Percentiles rank a stretch among this genome's conserved stretches.
Evolutionary conservation across 768 basidiomycete species (phyloP).

Genomic region (Leccinum rimulosum): DNA sequence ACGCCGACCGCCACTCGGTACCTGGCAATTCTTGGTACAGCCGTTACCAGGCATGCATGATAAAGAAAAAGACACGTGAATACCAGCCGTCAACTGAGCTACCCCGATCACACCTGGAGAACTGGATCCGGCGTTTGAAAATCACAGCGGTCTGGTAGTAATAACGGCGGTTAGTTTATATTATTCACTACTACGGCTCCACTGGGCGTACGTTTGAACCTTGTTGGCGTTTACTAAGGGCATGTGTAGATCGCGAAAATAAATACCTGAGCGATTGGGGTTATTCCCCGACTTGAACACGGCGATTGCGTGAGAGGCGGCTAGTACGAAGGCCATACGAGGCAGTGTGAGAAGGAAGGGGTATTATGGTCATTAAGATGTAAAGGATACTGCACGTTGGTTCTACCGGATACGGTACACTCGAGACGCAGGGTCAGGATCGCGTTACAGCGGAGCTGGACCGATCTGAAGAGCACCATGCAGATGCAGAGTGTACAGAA

Average conservation of each 20-base stretch:
- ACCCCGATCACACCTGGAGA: conserved; percentile 26
- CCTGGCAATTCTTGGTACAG: conserved; percentile 33
- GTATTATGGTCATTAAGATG: conserved; percentile 9
- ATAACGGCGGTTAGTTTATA: conserved; percentile 17
- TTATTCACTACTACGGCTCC: conserved; percentile 8
- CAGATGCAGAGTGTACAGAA: conserved; percentile 33
- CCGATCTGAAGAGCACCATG: conserved; percentile 32
- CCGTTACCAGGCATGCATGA: conserved; percentile 34
- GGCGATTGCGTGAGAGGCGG: conserved; percentile 27
- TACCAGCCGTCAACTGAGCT: conserved; percentile 20
- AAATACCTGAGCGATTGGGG: conserved; percentile 34
- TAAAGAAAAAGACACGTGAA: conserved; percentile 16
- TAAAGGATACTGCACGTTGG: conserved; percentile 34
- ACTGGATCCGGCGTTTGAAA: conserved; percentile 38
- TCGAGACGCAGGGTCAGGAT: conserved; percentile 31
- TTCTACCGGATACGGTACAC: conserved; percentile 24
- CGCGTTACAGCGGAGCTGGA: conserved; percentile 27
- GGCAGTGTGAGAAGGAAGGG: conserved; percentile 18
- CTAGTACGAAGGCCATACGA: conserved; percentile 34
- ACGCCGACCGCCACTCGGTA: conserved; percentile 35
- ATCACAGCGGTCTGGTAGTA: conserved; percentile 35
- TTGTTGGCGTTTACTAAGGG: not conserved
- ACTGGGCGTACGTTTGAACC: conserved; percentile 23
- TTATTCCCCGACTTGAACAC: conserved; percentile 23
- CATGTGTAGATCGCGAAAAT: conserved; percentile 7